A percentile compares a stretch with the other conserved stretches of the same genome.
phyloP scores from a whole-genome alignment of 345 rosid species.

The Noccaea bulbosa region DNA sequence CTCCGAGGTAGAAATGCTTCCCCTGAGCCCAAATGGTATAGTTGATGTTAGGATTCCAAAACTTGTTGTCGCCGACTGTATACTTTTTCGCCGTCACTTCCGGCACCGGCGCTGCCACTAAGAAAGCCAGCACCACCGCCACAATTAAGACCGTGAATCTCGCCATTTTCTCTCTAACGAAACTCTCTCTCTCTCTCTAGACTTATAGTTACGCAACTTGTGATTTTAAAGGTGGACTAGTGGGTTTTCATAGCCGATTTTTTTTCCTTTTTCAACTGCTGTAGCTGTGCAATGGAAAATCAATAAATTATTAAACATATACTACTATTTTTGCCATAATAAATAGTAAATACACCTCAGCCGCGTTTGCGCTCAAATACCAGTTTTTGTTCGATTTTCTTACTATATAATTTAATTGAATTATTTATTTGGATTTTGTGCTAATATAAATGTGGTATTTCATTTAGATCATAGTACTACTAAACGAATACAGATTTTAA shows the following conservation, averaged over 20 bases:
- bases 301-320: not conserved
- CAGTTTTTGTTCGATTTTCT: not conserved
- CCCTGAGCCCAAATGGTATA: constrained; percentile 80
- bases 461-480: not conserved
- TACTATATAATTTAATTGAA: not conserved
- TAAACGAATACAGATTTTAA: not conserved
- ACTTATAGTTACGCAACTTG: constrained; percentile 32
- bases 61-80: constrained; percentile 64
- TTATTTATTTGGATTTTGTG: not conserved
- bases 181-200: not conserved
- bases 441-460: not conserved
- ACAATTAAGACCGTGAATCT: constrained; percentile 37
- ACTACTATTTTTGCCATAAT: not conserved
- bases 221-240: constrained; percentile 29
- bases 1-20: constrained; percentile 83
- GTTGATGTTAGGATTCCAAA: constrained; percentile 76
- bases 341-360: not conserved
- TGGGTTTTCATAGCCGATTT: constrained; percentile 23
- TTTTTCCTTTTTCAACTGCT: not conserved
- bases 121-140: constrained; percentile 48
- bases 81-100: constrained; percentile 66
- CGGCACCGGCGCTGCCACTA: constrained; percentile 49
- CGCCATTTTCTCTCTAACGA: constrained; percentile 35
- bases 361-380: not conserved
- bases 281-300: not conserved